Percentiles rank a stretch among this genome's conserved stretches.
Conservation (phyloP, 768 basidiomycete species). For the Boletus rufocinnamomeus region DNA sequence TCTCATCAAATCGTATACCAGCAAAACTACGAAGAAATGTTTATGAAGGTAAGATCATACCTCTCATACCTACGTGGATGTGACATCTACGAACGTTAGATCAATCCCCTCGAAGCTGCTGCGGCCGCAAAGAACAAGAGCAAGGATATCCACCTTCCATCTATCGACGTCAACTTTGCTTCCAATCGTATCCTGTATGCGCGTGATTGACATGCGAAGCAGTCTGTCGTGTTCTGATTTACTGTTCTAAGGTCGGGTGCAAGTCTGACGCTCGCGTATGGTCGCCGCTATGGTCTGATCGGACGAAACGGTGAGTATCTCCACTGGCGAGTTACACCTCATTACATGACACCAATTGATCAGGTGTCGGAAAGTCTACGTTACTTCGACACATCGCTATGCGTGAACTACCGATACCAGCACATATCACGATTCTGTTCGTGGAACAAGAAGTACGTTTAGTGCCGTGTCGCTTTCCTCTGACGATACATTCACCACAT, state of each 20-base stretch:
- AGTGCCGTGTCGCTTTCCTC: not conserved
- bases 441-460: slow-evolving; percentile 90
- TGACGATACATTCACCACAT: not conserved
- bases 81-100: slow-evolving; percentile 40
- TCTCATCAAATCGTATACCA: slow-evolving; percentile 33
- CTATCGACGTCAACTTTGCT: slow-evolving; percentile 95
- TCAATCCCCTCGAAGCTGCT: slow-evolving; percentile 89
- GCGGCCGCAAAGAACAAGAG: slow-evolving; percentile 86
- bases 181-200: slow-evolving; percentile 89
- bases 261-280: slow-evolving; percentile 82
- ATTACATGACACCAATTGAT: slow-evolving; percentile 1
- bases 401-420: slow-evolving; percentile 90
- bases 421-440: slow-evolving; percentile 95
- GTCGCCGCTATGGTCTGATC: slow-evolving; percentile 89
- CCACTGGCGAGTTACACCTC: not conserved
- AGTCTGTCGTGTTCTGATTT: slow-evolving; percentile 7
- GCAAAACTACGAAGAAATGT: slow-evolving; percentile 99
- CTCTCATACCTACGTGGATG: not conserved
- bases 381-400: slow-evolving; percentile 92
- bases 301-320: slow-evolving; percentile 69
- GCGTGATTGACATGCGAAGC: not conserved
- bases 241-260: slow-evolving; percentile 66
- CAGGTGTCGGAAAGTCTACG: slow-evolving; percentile 95
- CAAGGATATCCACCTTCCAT: slow-evolving; percentile 93
- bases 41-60: slow-evolving; percentile 78